These are phyloP conservation scores for Syzygium oleosum DNA, from an alignment of 345 rosid species.

Conservation along the genomic window DNA sequence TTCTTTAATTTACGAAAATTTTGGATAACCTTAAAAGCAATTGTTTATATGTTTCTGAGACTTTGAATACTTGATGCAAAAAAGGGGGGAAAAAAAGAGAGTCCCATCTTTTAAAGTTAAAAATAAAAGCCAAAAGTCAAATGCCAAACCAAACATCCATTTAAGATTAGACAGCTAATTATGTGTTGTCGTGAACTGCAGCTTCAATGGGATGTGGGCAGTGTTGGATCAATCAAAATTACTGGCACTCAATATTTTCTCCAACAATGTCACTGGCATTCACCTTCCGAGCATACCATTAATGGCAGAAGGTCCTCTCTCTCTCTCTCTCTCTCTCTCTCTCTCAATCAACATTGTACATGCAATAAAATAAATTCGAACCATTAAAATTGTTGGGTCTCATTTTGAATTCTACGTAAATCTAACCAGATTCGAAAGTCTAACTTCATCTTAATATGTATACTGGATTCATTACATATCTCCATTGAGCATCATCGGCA, in stretches of 20 bases:
- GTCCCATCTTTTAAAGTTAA: no score
- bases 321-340: not conserved
- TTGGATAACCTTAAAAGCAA: no score
- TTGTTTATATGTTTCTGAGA: no score
- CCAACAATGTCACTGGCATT: conserved; percentile 70
- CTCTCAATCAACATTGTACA: not conserved
- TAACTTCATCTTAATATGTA: not conserved
- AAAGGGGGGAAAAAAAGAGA: not conserved
- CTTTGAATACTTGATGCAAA: not conserved
- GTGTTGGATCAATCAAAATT: conserved; percentile 35
- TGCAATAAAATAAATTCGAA: not conserved
- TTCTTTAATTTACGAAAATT: no score
- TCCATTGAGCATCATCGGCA: not conserved
- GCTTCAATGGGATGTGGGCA: conserved; percentile 36
- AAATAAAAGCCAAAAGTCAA: not conserved
- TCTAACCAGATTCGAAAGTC: not conserved
- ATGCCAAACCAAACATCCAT: not conserved
- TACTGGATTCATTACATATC: not conserved
- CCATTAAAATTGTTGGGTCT: no score
- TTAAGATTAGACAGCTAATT: not conserved
- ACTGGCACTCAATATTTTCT: conserved; percentile 43
- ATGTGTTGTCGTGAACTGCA: conserved; percentile 8
- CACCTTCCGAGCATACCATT: conserved; percentile 75
- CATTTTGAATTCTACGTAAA: not conserved
- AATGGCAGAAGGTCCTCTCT: conserved; percentile 42